These are phyloP conservation scores for Tetrastigma voinierianum DNA, from an alignment of 164 flowering plant genomes.

Conservation along the genomic window DNA sequence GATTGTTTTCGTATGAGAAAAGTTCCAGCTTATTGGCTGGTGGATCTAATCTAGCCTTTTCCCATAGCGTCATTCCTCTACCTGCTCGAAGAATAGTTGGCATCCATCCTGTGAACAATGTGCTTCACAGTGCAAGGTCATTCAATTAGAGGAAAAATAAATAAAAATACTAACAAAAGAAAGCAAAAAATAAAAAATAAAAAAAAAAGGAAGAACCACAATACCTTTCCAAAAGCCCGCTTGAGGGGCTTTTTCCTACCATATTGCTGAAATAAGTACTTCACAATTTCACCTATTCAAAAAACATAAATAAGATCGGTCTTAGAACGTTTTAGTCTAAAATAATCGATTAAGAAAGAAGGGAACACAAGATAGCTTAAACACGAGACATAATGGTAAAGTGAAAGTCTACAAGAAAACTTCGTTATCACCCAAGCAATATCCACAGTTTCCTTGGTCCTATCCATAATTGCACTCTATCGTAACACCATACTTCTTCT, in stretches of 20 bases:
- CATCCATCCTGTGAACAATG: constrained; percentile 76
- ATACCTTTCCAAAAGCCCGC: constrained; percentile 72
- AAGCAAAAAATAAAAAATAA: not conserved
- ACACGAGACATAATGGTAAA: too few species aligned
- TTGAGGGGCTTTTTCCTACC: constrained; percentile 62
- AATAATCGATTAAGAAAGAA: not conserved
- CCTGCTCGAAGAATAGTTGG: constrained; percentile 85
- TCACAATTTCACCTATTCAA: constrained; percentile 72
- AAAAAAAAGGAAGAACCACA: not conserved
- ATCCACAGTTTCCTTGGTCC: too few species aligned
- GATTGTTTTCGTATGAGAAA: constrained; percentile 74
- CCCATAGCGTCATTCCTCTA: constrained; percentile 77
- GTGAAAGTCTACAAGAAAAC: too few species aligned
- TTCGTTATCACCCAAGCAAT: too few species aligned
- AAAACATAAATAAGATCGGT: not conserved
- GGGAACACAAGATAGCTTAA: not conserved
- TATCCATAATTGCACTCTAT: too few species aligned
- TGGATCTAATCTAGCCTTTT: constrained; percentile 40
- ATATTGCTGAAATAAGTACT: constrained; percentile 64
- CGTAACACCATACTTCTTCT: too few species aligned
- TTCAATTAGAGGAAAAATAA: not conserved
- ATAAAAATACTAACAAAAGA: not conserved
- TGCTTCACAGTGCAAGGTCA: constrained; percentile 38
- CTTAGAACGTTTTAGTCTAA: not conserved
- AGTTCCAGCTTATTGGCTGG: constrained; percentile 60